Base-by-base conservation (phyloP, 768 basidiomycete genomes). In the Pseudohyphozyma bogoriensis region DNA sequence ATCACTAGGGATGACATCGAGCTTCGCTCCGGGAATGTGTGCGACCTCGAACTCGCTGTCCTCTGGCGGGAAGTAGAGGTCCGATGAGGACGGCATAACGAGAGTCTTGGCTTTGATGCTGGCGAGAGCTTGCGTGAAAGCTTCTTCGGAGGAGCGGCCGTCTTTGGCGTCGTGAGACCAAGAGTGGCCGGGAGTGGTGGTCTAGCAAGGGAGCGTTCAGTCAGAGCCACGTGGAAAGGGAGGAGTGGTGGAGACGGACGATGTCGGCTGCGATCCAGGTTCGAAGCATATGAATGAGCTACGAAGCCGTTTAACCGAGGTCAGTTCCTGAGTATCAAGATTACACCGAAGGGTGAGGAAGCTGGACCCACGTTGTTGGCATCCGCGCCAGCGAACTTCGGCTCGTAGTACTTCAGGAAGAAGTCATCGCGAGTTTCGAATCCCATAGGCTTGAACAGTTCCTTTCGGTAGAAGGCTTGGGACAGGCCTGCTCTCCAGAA, bases 51-150 rank as follows among this genome's bases (percentile, higher is more conserved):
- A 36, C 51, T 52, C 51, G 33, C 33, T 36, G 51, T 52, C 51
- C 51, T 52, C 51, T 13, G 51, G 51, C 39, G 51, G 51, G 35
- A 52, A 52, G 35, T 52, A 52, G 22, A 52, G 32, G 51, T 52
- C 51, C 2, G 51, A 36, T 10, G 20, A 15, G 35, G 33, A 52
- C 10, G 51, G 51, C 20, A 52, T 32, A 18, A 52, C 28, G 35
- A 52, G 22, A 1, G 32, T 22, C 31, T 13, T 3, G 20, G 51
- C 33, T 9, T 35, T 52, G 35, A 52, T 52, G 20, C 33, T 36
- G 16, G 33, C 51, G 51, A 52, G 51, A 10, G 51, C 51, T 16
- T 9, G 2, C 8, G 12, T 20, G 51, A 36, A 52, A 13, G 18
- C 26, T 10, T 12, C 33, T 13, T 31, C 20, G 4, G 51, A 40